These are phyloP conservation scores for Chaetomiaceae sp. DNA, from an alignment of 2,329 filamentous ascomycete genomes.

Conservation along the genomic window DNA sequence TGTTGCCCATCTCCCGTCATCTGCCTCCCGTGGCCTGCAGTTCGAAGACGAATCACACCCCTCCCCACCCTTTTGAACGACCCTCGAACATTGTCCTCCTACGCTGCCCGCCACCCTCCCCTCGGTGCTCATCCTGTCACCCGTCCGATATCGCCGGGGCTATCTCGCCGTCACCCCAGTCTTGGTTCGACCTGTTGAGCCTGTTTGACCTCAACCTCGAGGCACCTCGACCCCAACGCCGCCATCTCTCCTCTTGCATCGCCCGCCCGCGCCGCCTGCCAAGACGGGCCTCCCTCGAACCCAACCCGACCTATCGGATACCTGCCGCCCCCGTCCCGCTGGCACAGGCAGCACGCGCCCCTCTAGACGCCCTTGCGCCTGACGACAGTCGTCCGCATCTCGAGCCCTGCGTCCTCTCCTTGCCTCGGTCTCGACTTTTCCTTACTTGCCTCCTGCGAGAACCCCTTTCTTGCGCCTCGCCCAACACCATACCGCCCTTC, in stretches of 20 bases:
- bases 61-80: too few relatives aligned
- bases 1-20: too few relatives aligned
- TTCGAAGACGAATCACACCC: too few relatives aligned
- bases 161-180: too few relatives aligned
- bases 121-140: too few relatives aligned
- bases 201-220: too few relatives aligned
- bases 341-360: conserved; percentile 20
- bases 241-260: conserved; percentile 1
- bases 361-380: conserved; percentile 3
- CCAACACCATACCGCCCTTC: conserved; percentile 14
- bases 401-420: conserved; percentile 2
- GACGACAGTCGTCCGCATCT: conserved; percentile 9
- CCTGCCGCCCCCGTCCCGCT: conserved; percentile 22
- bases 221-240: neutral
- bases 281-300: conserved; percentile 6
- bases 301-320: conserved; percentile 23
- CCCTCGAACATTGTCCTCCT: too few relatives aligned
- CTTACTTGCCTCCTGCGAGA: neutral
- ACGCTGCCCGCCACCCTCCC: conserved; percentile 17
- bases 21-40: too few relatives aligned
- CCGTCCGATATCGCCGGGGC: too few relatives aligned
- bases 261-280: conserved; percentile 1
- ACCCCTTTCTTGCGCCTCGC: conserved; percentile 4
- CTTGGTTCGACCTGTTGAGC: too few relatives aligned
- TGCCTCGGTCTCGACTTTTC: conserved; percentile 16